A percentile compares a stretch with the other conserved stretches of the same genome.
These are phyloP conservation scores for Fusarium oxysporum DNA, from an alignment of 2,329 filamentous ascomycete species.

Conservation along the genomic window DNA sequence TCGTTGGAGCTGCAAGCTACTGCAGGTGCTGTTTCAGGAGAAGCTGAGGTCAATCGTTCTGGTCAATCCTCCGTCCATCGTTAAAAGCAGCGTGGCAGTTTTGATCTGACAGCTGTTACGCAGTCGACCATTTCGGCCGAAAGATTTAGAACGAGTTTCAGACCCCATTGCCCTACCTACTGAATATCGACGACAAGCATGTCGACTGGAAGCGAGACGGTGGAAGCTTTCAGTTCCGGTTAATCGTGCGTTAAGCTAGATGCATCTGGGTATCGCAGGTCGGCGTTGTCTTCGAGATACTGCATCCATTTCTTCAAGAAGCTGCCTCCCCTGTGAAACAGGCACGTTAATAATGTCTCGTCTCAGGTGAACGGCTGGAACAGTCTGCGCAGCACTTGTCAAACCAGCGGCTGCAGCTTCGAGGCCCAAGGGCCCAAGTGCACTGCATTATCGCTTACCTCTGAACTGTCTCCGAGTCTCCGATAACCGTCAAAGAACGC, in stretches of 20 bases:
- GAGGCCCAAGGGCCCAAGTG: slow-evolving; percentile 16
- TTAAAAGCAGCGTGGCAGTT: neutral
- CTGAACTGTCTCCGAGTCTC: slow-evolving; percentile 92
- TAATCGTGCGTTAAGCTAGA: slow-evolving; percentile 50
- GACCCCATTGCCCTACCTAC: neutral
- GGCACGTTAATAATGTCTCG: slow-evolving; percentile 29
- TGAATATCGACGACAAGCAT: neutral
- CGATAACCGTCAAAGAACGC: slow-evolving; percentile 89
- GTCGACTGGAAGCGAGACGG: neutral
- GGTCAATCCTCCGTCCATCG: slow-evolving; percentile 7
- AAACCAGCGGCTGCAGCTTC: slow-evolving; percentile 20
- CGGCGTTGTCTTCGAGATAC: slow-evolving; percentile 88
- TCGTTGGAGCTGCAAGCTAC: slow-evolving; percentile 13
- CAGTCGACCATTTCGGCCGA: slow-evolving; percentile 21
- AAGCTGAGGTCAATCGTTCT: slow-evolving; percentile 22
- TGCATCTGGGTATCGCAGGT: slow-evolving; percentile 87
- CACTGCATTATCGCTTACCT: slow-evolving; percentile 68
- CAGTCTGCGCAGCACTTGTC: slow-evolving; percentile 31
- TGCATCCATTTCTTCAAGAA: slow-evolving; percentile 94
- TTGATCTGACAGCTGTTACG: slow-evolving; percentile 7
- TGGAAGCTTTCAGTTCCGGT: neutral
- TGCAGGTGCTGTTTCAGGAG: slow-evolving; percentile 31
- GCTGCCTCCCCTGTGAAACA: slow-evolving; percentile 74
- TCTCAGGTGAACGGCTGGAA: slow-evolving; percentile 41
- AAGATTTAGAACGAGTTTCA: neutral